Evolutionary conservation across 306 rosid species (phyloP).

Genomic region (Arachis hypogaea): DNA sequence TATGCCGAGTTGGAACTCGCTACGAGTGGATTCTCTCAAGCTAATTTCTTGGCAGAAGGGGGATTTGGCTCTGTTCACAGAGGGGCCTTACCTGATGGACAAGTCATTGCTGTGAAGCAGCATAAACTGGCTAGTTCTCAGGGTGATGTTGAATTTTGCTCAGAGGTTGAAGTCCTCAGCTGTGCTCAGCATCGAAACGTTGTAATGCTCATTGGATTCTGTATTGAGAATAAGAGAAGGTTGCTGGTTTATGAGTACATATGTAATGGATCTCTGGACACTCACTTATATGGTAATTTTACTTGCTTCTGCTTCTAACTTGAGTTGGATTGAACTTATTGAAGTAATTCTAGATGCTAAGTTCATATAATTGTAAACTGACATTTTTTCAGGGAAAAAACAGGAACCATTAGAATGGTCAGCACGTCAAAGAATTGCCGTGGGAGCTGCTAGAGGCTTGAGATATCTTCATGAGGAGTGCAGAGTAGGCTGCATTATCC

Average conservation of each 20-base stretch:
- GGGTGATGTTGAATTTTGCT: constrained; percentile 92
- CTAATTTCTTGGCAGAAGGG: constrained; percentile 98
- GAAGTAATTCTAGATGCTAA: constrained; percentile 21
- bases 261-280: constrained; percentile 93
- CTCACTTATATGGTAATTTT: constrained; percentile 88
- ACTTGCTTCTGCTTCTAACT: constrained; percentile 19
- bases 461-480: constrained; percentile 99
- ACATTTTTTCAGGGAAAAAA: constrained; percentile 66
- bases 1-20: constrained; percentile 93
- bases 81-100: constrained; percentile 90
- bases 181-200: constrained; percentile 99
- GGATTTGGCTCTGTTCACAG: constrained; percentile 97
- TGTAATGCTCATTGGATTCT: constrained; percentile 96
- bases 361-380: constrained; percentile 30
- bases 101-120: constrained; percentile 96
- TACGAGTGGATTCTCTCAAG: constrained; percentile 89
- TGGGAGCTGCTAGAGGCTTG: constrained; percentile 97
- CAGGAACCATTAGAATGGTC: constrained; percentile 82
- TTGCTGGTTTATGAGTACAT: constrained; percentile 92
- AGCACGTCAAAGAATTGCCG: constrained; percentile 88
- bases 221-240: constrained; percentile 93
- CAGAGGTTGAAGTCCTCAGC: constrained; percentile 97
- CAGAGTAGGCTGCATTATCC: constrained; percentile 98
- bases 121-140: constrained; percentile 98
- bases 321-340: constrained; percentile 8